A percentile compares a stretch with the other conserved stretches of the same genome.
These are phyloP conservation scores for Heteromeles arbutifolia DNA, from an alignment of 306 rosid genomes.

Conservation along the genomic window DNA sequence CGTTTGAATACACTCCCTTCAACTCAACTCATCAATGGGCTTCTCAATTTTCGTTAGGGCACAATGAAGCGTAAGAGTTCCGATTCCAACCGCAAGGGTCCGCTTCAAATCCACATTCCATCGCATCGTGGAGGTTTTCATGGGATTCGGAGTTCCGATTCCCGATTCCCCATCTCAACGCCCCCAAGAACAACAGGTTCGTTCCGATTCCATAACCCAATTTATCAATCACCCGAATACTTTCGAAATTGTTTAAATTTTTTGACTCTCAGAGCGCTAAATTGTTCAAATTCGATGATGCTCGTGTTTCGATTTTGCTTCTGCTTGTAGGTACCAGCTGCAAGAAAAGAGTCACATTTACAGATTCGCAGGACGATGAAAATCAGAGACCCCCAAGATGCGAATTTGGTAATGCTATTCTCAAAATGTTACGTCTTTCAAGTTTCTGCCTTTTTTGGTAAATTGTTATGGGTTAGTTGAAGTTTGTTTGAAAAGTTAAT, in stretches of 20 bases:
- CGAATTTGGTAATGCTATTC: slow-evolving; percentile 7
- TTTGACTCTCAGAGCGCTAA: neutral
- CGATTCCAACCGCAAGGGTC: slow-evolving; percentile 14
- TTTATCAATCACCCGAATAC: neutral
- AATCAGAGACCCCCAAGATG: slow-evolving; percentile 8
- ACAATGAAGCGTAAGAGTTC: slow-evolving; percentile 37
- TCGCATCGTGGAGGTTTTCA: slow-evolving; percentile 6
- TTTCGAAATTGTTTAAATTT: neutral
- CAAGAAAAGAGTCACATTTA: slow-evolving; percentile 22
- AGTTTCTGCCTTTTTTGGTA: neutral
- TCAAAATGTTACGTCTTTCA: neutral
- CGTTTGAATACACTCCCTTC: no score
- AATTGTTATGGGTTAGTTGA: neutral
- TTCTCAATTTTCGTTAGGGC: neutral
- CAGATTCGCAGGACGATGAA: slow-evolving; percentile 13
- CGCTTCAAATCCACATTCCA: neutral
- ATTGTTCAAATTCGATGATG: neutral
- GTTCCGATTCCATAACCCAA: neutral
- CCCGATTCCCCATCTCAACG: neutral
- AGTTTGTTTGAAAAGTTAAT: slow-evolving; percentile 3
- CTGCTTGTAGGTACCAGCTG: slow-evolving; percentile 17
- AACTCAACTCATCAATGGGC: neutral
- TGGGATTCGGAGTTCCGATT: slow-evolving; percentile 12
- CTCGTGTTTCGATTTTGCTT: neutral
- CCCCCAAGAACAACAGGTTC: slow-evolving; percentile 7